phyloP scores from a whole-genome alignment of 805 yeast species.

The Metschnikowia gelsemii region DNA sequence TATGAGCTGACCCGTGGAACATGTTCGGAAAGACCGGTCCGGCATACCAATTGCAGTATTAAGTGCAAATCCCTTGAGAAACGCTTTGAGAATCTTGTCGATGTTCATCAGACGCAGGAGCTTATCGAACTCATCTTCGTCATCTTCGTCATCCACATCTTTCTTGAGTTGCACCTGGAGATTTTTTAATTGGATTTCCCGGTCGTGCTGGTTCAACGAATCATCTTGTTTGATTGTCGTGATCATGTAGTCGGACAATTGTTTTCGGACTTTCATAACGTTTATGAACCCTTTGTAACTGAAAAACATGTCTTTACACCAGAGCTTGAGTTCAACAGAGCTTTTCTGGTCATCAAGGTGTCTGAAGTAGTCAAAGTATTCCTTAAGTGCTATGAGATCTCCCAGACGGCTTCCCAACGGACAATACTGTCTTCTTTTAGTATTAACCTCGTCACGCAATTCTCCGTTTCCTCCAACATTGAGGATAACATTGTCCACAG shows the following conservation, averaged over 20 bases:
- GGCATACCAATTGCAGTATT: constrained; percentile 95
- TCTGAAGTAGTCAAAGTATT: constrained; percentile 59
- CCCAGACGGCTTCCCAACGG: constrained; percentile 74
- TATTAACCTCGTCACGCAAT: constrained; percentile 79
- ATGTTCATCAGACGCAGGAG: constrained; percentile 43
- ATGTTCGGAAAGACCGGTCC: constrained; percentile 87
- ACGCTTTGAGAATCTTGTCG: constrained; percentile 67
- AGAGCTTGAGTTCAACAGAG: constrained; percentile 58
- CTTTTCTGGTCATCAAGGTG: constrained; percentile 29
- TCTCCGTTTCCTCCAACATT: constrained; percentile 71
- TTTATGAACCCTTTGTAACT: constrained; percentile 79
- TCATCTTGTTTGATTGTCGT: constrained; percentile 46
- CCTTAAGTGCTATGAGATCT: constrained; percentile 80
- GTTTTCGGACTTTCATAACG: constrained; percentile 72
- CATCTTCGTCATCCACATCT: constrained; percentile 18
- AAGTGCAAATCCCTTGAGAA: constrained; percentile 77
- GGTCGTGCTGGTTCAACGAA: constrained; percentile 26
- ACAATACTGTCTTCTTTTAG: constrained; percentile 65
- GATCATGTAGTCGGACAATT: constrained; percentile 67
- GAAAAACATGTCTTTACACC: constrained; percentile 81
- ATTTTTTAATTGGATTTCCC: constrained; percentile 27
- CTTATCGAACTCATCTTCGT: constrained; percentile 23
- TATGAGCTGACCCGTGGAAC: constrained; percentile 77
- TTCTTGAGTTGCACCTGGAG: constrained; percentile 28
- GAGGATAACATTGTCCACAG: constrained; percentile 83